A percentile compares a stretch with the other conserved stretches of the same genome.
These are phyloP conservation scores for Trichoderma aggressivum DNA, from an alignment of 2,329 filamentous ascomycete genomes.

Conservation along the genomic window DNA sequence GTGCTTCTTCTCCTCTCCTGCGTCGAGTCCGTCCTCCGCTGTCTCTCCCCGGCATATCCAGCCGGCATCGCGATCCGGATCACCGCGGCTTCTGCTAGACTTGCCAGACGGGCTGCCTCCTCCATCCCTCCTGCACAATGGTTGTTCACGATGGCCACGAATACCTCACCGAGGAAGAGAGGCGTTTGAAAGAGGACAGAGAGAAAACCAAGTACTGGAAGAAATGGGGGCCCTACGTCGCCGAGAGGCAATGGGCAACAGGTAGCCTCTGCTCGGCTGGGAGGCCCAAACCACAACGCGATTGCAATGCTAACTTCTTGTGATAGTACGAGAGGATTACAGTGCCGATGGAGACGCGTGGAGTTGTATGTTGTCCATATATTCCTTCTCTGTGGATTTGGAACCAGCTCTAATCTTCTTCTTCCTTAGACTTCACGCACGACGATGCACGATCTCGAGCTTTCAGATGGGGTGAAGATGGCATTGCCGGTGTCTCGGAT, in stretches of 20 bases:
- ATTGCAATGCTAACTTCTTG: constrained; percentile 24
- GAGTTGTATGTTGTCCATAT: constrained; percentile 66
- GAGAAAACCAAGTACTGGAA: constrained; percentile 92
- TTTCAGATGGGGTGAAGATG: constrained; percentile 95
- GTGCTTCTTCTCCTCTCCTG: not conserved
- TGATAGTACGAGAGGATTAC: constrained; percentile 83
- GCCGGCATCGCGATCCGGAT: not conserved
- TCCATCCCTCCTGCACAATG: constrained; percentile 53
- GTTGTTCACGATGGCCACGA: constrained; percentile 86
- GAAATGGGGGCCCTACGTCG: constrained; percentile 92
- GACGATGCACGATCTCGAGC: constrained; percentile 84
- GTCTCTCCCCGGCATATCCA: not conserved
- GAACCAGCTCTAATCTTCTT: not conserved
- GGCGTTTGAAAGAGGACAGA: constrained; percentile 80
- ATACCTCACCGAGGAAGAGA: constrained; percentile 86
- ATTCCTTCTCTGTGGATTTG: not conserved
- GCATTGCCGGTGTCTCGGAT: constrained; percentile 90
- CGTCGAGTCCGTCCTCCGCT: not conserved
- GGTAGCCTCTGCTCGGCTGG: constrained; percentile 45
- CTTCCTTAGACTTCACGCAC: constrained; percentile 75
- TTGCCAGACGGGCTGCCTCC: not conserved
- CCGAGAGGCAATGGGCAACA: constrained; percentile 94
- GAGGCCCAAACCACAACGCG: not conserved
- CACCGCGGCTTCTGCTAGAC: not conserved
- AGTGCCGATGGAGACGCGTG: constrained; percentile 86